A percentile compares a stretch with the other conserved stretches of the same genome.
Conservation (phyloP, 306 rosid species). For the Rosa chinensis region DNA sequence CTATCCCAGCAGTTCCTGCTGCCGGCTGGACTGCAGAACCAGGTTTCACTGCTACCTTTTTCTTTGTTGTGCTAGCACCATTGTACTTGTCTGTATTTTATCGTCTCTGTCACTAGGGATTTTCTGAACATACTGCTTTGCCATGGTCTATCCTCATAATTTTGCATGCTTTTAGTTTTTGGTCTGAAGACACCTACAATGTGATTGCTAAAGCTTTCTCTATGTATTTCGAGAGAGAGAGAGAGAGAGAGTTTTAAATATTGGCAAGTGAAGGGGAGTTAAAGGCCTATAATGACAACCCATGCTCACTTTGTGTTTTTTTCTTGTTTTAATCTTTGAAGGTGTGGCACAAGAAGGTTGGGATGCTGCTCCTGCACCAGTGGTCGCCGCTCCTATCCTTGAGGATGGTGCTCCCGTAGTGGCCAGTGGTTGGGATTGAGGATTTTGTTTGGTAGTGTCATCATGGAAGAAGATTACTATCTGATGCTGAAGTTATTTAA, state of each 20-base stretch:
- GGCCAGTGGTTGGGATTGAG: conserved; percentile 32
- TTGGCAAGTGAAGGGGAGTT: not conserved
- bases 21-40: conserved; percentile 37
- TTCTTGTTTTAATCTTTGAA: not conserved
- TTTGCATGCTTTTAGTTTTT: not conserved
- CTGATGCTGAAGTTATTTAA: not conserved
- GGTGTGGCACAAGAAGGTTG: conserved; percentile 31
- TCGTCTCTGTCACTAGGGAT: not conserved
- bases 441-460: not conserved
- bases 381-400: not conserved
- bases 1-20: conserved; percentile 28
- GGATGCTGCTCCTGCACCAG: conserved; percentile 38
- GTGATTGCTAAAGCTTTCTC: not conserved
- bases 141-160: not conserved
- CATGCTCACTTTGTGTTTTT: not conserved
- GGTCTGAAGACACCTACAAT: not conserved
- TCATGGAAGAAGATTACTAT: not conserved
- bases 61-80: not conserved
- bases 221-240: not conserved
- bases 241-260: not conserved
- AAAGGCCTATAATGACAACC: not conserved
- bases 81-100: not conserved
- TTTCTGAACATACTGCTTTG: not conserved
- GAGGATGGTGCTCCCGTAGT: conserved; percentile 21
- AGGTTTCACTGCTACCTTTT: conserved; percentile 18